Evolutionary conservation across 2,329 filamentous ascomycete genomes (phyloP).

Genomic region (Malbranchea cinnamomea): DNA sequence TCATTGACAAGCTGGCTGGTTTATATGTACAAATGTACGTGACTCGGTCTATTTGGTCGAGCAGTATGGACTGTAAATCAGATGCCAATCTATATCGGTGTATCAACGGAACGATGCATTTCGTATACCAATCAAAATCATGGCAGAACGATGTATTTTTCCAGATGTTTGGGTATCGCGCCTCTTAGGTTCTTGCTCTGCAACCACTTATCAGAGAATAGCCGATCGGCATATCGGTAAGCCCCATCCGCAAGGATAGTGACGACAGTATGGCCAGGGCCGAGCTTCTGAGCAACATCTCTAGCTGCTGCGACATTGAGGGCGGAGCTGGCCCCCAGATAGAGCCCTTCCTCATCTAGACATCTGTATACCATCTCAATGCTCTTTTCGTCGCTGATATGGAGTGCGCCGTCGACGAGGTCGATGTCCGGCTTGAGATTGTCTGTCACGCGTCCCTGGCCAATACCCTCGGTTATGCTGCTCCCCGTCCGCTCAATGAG

Average conservation of each 20-base stretch:
- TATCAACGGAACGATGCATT: too few relatives aligned
- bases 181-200: constrained; percentile 66
- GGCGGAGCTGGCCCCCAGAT: constrained; percentile 83
- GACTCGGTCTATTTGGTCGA: too few relatives aligned
- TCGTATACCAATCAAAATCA: constrained; percentile 26
- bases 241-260: constrained; percentile 91
- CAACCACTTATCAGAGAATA: constrained; percentile 89
- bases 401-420: constrained; percentile 68
- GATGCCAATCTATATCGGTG: too few relatives aligned
- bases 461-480: constrained; percentile 95
- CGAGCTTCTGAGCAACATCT: constrained; percentile 81
- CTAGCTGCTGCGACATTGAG: constrained; percentile 92
- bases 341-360: constrained; percentile 87
- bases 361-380: constrained; percentile 97
- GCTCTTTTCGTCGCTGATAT: constrained; percentile 81
- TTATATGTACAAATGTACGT: too few relatives aligned
- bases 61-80: too few relatives aligned
- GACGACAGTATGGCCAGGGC: constrained; percentile 77
- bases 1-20: too few relatives aligned
- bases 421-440: constrained; percentile 77
- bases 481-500: constrained; percentile 67
- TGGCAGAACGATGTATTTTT: constrained; percentile 88
- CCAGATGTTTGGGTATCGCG: constrained; percentile 68
- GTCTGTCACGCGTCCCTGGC: constrained; percentile 90
- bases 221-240: constrained; percentile 86